These are phyloP conservation scores for Oidiodendron maius DNA, from an alignment of 495 filamentous ascomycete genomes.

Conservation along the genomic window DNA sequence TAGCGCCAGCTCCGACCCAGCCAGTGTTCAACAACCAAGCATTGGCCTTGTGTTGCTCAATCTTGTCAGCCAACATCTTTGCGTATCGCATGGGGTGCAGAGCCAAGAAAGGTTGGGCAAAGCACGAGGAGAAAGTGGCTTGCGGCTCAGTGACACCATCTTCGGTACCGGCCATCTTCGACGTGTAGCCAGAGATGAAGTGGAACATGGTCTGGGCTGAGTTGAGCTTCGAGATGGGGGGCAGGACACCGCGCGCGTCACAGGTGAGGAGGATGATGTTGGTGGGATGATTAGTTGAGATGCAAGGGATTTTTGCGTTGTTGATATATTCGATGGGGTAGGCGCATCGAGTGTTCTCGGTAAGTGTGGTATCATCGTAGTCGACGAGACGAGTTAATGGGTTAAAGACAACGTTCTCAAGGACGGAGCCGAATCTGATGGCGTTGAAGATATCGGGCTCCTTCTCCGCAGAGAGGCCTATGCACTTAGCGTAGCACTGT, in stretches of 20 bases:
- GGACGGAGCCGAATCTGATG: conserved; percentile 92
- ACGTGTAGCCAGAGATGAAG: conserved; percentile 99
- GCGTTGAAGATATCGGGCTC: conserved; percentile 97
- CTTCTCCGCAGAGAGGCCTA: conserved; percentile 96
- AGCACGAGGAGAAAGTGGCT: conserved; percentile 98
- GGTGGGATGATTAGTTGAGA: conserved; percentile 77
- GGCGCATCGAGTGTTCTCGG: conserved; percentile 95
- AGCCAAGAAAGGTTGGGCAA: conserved; percentile 97
- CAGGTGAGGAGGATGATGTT: conserved; percentile 99
- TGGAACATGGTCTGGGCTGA: conserved; percentile 99
- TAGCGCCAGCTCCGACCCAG: conserved; percentile 94
- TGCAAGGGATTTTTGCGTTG: conserved; percentile 97
- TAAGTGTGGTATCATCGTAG: conserved; percentile 91
- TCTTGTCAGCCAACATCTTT: conserved; percentile 96
- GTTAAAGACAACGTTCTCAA: conserved; percentile 98
- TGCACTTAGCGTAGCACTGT: conserved; percentile 93
- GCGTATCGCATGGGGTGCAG: conserved; percentile 99
- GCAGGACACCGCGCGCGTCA: conserved; percentile 94
- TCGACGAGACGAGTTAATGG: conserved; percentile 82
- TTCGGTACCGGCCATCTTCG: conserved; percentile 99
- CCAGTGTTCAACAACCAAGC: conserved; percentile 99
- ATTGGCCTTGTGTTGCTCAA: conserved; percentile 88
- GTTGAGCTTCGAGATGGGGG: conserved; percentile 96
- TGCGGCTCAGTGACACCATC: conserved; percentile 94
- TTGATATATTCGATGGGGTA: conserved; percentile 98